Evolutionary conservation across 208 protist genomes (phyloP).

Genomic region (Phytomonas francai): DNA sequence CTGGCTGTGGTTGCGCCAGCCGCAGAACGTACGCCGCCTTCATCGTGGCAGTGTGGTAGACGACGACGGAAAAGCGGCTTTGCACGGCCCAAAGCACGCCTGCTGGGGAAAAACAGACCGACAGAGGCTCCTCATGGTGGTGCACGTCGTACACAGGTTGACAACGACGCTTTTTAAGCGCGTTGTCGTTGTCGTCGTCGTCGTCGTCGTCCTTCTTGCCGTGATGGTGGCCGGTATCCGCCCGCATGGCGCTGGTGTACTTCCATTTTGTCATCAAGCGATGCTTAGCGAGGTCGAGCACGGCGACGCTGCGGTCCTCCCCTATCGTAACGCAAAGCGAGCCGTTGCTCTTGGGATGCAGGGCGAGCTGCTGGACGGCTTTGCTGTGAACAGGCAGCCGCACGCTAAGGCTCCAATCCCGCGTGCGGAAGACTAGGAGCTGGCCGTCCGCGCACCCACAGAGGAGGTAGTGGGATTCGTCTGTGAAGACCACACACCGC

Average conservation of each 20-base stretch:
- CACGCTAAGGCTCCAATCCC: constrained; percentile 42
- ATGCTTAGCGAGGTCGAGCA: constrained; percentile 48
- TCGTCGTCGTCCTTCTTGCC: constrained; percentile 4
- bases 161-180: not conserved
- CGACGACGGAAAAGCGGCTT: constrained; percentile 37
- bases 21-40: constrained; percentile 15
- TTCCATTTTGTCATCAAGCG: constrained; percentile 74
- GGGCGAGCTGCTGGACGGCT: constrained; percentile 26
- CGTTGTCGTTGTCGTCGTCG: not conserved
- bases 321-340: constrained; percentile 43
- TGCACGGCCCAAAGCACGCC: constrained; percentile 36
- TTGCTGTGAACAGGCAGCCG: constrained; percentile 52
- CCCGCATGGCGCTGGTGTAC: constrained; percentile 23
- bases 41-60: constrained; percentile 46
- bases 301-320: constrained; percentile 45
- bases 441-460: constrained; percentile 53
- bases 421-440: constrained; percentile 54
- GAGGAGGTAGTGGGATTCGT: constrained; percentile 36
- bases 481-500: constrained; percentile 29
- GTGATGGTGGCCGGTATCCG: not conserved
- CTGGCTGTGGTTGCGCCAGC: constrained; percentile 23
- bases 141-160: not conserved
- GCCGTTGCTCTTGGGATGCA: constrained; percentile 47
- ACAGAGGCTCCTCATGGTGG: constrained; percentile 25
- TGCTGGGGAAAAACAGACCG: constrained; percentile 39